These are phyloP conservation scores for Schizochytrium sp. DNA, from an alignment of 108 stramenopile genomes.

Conservation along the genomic window DNA sequence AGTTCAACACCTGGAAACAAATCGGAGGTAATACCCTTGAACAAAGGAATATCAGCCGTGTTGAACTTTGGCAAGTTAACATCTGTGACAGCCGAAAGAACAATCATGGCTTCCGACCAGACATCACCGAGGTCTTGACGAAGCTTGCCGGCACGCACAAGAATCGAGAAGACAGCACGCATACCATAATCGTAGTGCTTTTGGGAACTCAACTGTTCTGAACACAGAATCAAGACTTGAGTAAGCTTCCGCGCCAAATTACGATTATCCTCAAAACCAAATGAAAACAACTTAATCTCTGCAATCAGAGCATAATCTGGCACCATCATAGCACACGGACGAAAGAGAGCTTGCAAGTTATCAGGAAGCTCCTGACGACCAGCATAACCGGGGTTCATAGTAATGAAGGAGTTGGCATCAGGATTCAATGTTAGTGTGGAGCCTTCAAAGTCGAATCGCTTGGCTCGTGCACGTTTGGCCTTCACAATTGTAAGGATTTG, in stretches of 20 bases:
- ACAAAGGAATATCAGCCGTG: constrained; percentile 78
- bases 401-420: constrained; percentile 81
- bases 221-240: constrained; percentile 78
- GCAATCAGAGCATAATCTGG: constrained; percentile 82
- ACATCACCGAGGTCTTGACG: constrained; percentile 77
- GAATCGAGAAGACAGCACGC: constrained; percentile 82
- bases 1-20: constrained; percentile 79
- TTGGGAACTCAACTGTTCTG: constrained; percentile 80
- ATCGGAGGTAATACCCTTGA: constrained; percentile 80
- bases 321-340: constrained; percentile 83
- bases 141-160: constrained; percentile 80
- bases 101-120: constrained; percentile 79
- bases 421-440: constrained; percentile 79
- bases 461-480: constrained; percentile 74
- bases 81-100: constrained; percentile 78
- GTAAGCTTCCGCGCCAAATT: constrained; percentile 78
- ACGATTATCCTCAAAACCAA: constrained; percentile 76
- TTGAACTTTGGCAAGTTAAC: constrained; percentile 82
- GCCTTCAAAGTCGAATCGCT: constrained; percentile 81
- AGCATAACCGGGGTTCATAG: constrained; percentile 84
- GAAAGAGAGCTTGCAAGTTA: constrained; percentile 79
- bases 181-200: constrained; percentile 86
- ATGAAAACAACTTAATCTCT: constrained; percentile 82
- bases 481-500: constrained; percentile 81
- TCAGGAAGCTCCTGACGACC: constrained; percentile 79